Conservation (phyloP, 2,329 filamentous ascomycete genomes). For the Thielaviopsis punctulata region DNA sequence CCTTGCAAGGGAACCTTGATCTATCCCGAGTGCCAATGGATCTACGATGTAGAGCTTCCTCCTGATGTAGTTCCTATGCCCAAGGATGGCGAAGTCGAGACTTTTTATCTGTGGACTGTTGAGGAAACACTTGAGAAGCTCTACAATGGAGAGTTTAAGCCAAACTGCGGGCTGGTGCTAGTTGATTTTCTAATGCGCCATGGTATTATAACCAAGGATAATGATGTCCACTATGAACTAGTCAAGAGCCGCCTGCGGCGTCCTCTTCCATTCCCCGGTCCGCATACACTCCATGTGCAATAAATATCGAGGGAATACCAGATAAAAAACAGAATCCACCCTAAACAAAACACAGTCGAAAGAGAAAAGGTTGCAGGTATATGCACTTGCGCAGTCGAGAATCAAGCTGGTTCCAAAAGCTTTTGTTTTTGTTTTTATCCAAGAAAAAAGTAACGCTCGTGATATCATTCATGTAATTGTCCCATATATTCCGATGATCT, state of each 20-base stretch:
- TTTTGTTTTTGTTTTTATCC: slow-evolving; percentile 4
- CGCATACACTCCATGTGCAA: slow-evolving; percentile 21
- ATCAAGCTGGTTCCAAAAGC: not conserved
- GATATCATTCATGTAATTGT: slow-evolving; percentile 5
- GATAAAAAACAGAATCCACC: not conserved
- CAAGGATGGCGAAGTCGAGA: slow-evolving; percentile 76
- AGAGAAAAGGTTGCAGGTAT: not conserved
- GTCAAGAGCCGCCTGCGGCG: slow-evolving; percentile 64
- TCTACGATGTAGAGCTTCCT: slow-evolving; percentile 74
- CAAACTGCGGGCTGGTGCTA: slow-evolving; percentile 72
- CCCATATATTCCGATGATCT: not conserved
- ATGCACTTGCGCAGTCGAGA: not conserved
- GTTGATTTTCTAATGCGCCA: slow-evolving; percentile 83
- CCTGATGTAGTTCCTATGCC: slow-evolving; percentile 52
- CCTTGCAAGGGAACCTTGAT: slow-evolving; percentile 44
- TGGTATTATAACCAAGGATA: slow-evolving; percentile 59
- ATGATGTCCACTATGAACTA: slow-evolving; percentile 62
- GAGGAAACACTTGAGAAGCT: slow-evolving; percentile 59
- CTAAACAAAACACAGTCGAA: not conserved
- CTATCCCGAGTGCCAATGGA: slow-evolving; percentile 81
- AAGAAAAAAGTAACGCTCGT: slow-evolving; percentile 9
- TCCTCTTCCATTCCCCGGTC: slow-evolving; percentile 61
- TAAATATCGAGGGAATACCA: slow-evolving; percentile 7
- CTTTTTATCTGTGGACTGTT: slow-evolving; percentile 62
- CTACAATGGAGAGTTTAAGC: slow-evolving; percentile 64